Evolutionary conservation across 1,284 basidiomycete genomes (phyloP), one percentile per base, ranked within the genome.

Genomic region (Microbotryum scabiosae): DNA sequence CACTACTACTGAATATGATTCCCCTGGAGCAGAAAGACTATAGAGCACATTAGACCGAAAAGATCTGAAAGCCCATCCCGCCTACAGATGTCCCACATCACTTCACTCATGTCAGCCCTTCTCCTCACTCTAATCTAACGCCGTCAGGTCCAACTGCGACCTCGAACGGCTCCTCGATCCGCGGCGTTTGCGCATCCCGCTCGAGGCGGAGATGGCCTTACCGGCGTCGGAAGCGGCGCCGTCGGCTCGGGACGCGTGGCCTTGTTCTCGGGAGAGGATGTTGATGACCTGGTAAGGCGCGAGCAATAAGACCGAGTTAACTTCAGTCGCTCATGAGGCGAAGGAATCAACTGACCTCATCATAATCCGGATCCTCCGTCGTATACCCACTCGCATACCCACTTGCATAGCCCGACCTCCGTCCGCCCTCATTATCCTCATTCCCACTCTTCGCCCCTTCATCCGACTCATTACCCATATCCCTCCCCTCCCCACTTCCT

Each of bases 331-430:
- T 9, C 21, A n/a, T 54, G 45, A 44, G 25, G 26, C 28, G 30
- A 12, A 16, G 26, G 26, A 10, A 16, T 12, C 14, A 48, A 65
- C 70, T 64, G 43, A 77, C 77, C 69, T 79, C 78, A 66, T 79
- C 78, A 62, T 79, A 79, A 63, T 79, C 78, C 26, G 77, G 75
- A 5, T 76, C 76, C 54, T 76, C 75, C 45, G 72, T 74, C 56
- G 73, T 71, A 57, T 77, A 76, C 21, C 76, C 76, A 12, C 70
- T 71, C 54, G 76, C 76, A 41, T 74, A 74, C 36, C 78, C 77
- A 64, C 70, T 18, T 72, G 75, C 58, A 70, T 72, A n/a, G 64
- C 69, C 36, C 72, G 73, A 0, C 68, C 69, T 72, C 73, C 75
- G 76, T 0, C 74, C 74, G 23, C n/a, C 36, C 20, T 47, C 45